These are phyloP conservation scores for Thielaviopsis punctulata DNA, from an alignment of 2,329 filamentous ascomycete species.

Conservation along the genomic window DNA sequence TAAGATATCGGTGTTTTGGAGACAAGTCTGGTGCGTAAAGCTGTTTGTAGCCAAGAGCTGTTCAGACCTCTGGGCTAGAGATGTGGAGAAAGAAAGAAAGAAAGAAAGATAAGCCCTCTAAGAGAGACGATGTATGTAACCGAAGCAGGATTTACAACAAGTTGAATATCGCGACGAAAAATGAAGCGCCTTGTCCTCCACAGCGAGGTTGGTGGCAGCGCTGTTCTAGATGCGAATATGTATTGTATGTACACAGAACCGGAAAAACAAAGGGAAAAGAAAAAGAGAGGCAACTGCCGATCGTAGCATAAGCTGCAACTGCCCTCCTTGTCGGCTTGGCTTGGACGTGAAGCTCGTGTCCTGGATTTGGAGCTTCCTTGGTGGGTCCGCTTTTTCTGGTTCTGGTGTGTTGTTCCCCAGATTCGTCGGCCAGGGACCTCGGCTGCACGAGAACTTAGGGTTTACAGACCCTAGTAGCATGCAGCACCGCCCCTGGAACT, in stretches of 20 bases:
- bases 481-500: not conserved
- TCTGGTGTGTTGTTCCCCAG: not conserved
- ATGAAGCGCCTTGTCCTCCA: not conserved
- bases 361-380: not conserved
- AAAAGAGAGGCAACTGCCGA: not conserved
- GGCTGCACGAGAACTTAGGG: not conserved
- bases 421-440: not conserved
- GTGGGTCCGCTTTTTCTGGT: not conserved
- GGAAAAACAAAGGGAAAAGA: not conserved
- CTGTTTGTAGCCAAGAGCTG: not conserved
- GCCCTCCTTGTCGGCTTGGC: not conserved
- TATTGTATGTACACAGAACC: too few species aligned
- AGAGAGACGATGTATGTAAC: not conserved
- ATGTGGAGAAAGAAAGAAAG: not conserved
- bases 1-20: not conserved
- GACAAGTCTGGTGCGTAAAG: not conserved
- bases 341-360: not conserved
- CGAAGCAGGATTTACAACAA: not conserved
- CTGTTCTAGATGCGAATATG: too few species aligned
- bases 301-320: not conserved
- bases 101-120: not conserved
- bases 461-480: not conserved
- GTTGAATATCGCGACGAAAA: not conserved
- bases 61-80: not conserved
- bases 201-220: not conserved